Conservation (phyloP, 2,329 filamentous ascomycete genomes). For the Pseudogymnoascus sp. region DNA sequence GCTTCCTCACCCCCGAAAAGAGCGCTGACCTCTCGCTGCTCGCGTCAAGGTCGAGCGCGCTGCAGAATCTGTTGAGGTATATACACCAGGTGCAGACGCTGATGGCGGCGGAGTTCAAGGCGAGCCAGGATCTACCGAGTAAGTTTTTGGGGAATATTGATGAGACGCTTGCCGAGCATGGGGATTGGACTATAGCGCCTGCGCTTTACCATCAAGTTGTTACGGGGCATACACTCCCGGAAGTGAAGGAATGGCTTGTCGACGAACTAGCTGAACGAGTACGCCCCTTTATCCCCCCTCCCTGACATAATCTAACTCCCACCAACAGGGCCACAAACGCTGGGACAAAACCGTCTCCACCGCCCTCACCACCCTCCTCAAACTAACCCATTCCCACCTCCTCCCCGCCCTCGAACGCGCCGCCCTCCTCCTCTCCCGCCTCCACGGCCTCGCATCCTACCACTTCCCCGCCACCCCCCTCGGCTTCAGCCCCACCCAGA, state of each 20-base stretch:
- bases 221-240: slow-evolving; percentile 69
- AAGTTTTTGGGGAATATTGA: slow-evolving; percentile 73
- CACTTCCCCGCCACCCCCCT: slow-evolving; percentile 53
- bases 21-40: slow-evolving; percentile 71
- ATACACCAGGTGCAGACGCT: slow-evolving; percentile 71
- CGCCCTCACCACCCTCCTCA: slow-evolving; percentile 69
- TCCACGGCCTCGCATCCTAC: slow-evolving; percentile 77
- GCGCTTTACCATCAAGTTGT: slow-evolving; percentile 77
- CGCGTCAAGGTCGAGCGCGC: slow-evolving; percentile 75
- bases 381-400: slow-evolving; percentile 77
- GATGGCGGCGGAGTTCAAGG: slow-evolving; percentile 75
- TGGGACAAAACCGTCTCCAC: slow-evolving; percentile 84
- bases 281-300: slow-evolving; percentile 26
- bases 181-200: slow-evolving; percentile 58
- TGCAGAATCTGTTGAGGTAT: slow-evolving; percentile 82
- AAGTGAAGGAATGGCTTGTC: slow-evolving; percentile 78
- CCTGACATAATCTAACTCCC: slow-evolving; percentile 14
- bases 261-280: slow-evolving; percentile 75
- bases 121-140: slow-evolving; percentile 67
- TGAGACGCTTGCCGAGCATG: slow-evolving; percentile 62
- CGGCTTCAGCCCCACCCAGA: slow-evolving; percentile 55
- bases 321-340: slow-evolving; percentile 71
- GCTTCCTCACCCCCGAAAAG: slow-evolving; percentile 59
- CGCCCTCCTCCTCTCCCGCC: slow-evolving; percentile 69
- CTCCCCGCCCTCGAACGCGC: slow-evolving; percentile 81